phyloP scores from a whole-genome alignment of 1,284 basidiomycete species.

The Leucoagaricus sp. region DNA sequence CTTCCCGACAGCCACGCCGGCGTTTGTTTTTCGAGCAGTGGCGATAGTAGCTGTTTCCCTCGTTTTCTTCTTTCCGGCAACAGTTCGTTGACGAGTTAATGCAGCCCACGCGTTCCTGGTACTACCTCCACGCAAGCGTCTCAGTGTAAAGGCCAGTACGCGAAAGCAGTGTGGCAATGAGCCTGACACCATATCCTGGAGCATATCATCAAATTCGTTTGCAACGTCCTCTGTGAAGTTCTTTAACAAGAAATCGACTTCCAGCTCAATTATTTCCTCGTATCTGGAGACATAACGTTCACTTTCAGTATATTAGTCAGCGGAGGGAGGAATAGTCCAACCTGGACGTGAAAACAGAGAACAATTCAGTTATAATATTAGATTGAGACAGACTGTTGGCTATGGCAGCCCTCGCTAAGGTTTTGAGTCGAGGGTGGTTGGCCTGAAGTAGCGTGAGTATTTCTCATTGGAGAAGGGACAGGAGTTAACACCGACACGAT shows the following conservation, averaged over 20 bases:
- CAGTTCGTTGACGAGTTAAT: not conserved
- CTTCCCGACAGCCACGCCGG: too few species aligned
- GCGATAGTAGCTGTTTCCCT: too few species aligned
- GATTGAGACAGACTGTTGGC: not conserved
- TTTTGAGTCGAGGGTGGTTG: conserved; percentile 1
- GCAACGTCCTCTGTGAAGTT: conserved; percentile 10
- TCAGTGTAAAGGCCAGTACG: not conserved
- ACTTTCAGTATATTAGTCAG: not conserved
- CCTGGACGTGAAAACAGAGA: conserved; percentile 9
- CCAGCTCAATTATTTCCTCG: conserved; percentile 9
- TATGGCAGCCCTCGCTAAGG: conserved; percentile 5
- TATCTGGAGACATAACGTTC: conserved; percentile 5
- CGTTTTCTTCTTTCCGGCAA: too few species aligned
- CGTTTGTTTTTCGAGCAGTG: too few species aligned
- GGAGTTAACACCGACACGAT: conserved; percentile 4
- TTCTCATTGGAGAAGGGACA: not conserved
- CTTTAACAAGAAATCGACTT: conserved; percentile 3
- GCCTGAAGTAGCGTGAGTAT: not conserved
- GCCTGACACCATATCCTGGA: conserved; percentile 1
- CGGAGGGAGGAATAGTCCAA: not conserved
- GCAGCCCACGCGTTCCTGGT: not conserved
- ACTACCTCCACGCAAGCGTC: not conserved
- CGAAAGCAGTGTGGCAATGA: not conserved
- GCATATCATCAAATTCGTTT: conserved; percentile 7
- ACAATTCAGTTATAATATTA: conserved; percentile 13